phyloP scores from a whole-genome alignment of 2,329 filamentous ascomycete species.

The Fusarium vanettenii region DNA sequence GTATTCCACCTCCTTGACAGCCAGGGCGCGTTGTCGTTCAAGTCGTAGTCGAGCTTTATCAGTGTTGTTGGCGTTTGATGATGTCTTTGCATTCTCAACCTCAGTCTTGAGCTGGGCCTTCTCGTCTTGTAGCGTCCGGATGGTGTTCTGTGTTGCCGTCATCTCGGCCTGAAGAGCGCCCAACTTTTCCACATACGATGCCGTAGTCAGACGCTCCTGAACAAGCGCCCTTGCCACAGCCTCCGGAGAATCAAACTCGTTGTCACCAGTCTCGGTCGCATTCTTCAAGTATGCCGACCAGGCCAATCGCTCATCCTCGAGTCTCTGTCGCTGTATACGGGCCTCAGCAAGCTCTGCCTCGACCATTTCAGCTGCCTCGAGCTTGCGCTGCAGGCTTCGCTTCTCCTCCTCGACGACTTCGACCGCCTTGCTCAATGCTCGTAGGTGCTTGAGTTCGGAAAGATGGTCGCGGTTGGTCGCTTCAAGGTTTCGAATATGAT shows the following conservation, averaged over 20 bases:
- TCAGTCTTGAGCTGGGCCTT: constrained; percentile 73
- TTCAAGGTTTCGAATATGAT: constrained; percentile 89
- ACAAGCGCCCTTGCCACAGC: constrained; percentile 86
- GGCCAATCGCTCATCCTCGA: constrained; percentile 87
- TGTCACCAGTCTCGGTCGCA: constrained; percentile 69
- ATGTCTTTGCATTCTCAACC: constrained; percentile 74
- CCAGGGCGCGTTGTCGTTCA: constrained; percentile 86
- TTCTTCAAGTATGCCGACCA: constrained; percentile 89
- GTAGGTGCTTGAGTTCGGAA: constrained; percentile 82
- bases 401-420: constrained; percentile 98
- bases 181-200: constrained; percentile 82
- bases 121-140: constrained; percentile 78
- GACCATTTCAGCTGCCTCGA: constrained; percentile 79
- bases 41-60: constrained; percentile 80
- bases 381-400: constrained; percentile 78
- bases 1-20: constrained; percentile 93
- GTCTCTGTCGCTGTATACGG: constrained; percentile 82
- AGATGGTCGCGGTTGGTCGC: constrained; percentile 82
- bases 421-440: constrained; percentile 85
- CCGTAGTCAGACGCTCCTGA: constrained; percentile 82
- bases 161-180: constrained; percentile 84
- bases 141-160: constrained; percentile 78
- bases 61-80: constrained; percentile 58
- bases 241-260: constrained; percentile 89
- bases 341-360: constrained; percentile 83